Base-by-base conservation (phyloP, 306 rosid species). In the Medicago arabica region DNA sequence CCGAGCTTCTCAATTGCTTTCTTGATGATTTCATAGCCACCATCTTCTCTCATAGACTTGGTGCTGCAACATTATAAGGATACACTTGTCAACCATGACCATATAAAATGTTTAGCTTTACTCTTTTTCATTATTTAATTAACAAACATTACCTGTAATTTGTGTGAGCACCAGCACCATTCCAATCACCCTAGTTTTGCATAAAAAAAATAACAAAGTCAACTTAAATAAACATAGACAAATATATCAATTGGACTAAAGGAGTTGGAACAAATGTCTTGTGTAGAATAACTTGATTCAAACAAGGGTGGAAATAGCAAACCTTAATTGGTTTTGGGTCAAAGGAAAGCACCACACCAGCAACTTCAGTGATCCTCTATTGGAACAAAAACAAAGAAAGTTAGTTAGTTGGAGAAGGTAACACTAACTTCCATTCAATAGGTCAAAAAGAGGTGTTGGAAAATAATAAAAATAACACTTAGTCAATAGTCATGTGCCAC, bases 121-220 rank as follows among this genome's bases (percentile, higher is more conserved):
- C 58, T 25, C 9, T 18, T 69, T 25, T 6, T 0, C 0, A 9
- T 11, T 50, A 8, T 8, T 69, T 8, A 67, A 55, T 69, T 55
- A 34, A 34, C 7, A 50, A 36, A 38, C 5, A 16, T 72, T 76
- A 93, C 97, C 97, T 91, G 90, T 92, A 92, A 71, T 95, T 95
- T 58, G 97, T 87, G 90, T 95, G 97, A 84, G 98, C 98, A 71
- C 98, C 96, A 57, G 98, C 98, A 46, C 97, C 98, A 64, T 89
- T 95, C 98, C 98, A 95, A 50, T 95, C 98, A 83, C 98, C 98
- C 93, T 88, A 61, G 25, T 73, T 5, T 18, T 55, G 47, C 41
- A 12, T 11, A 19, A 9, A 38, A 55, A 55, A 72, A 64, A 36
- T 13, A 36, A 44, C 54, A 67, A 8, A 28, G 49, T 61, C 36